Conservation (phyloP, 2,329 filamentous ascomycete species). For the Pseudogymnoascus sp. region DNA sequence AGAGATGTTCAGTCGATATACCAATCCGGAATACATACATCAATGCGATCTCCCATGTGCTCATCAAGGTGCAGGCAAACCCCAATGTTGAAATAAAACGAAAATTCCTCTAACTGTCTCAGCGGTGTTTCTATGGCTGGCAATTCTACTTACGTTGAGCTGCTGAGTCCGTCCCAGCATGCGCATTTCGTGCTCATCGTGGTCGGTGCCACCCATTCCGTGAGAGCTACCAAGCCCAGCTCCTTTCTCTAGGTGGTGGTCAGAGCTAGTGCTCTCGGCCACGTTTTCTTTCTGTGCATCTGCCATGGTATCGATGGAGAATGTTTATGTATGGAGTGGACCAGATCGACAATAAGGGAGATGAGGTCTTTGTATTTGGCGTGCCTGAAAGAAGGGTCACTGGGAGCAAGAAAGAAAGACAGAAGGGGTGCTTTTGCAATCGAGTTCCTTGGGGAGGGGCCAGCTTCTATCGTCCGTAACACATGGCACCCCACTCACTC, state of each 20-base stretch:
- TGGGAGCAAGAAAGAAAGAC: not conserved
- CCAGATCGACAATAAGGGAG: not conserved
- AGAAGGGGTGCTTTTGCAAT: slow-evolving; percentile 1
- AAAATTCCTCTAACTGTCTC: slow-evolving; percentile 30
- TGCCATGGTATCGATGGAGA: not conserved
- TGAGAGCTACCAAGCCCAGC: slow-evolving; percentile 17
- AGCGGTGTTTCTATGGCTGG: not conserved
- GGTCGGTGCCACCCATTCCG: slow-evolving; percentile 20
- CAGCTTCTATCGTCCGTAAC: not conserved
- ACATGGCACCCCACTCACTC: slow-evolving; percentile 1
- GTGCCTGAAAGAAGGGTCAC: not conserved
- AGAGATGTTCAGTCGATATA: slow-evolving; percentile 11
- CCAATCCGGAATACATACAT: slow-evolving; percentile 20
- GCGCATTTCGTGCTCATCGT: slow-evolving; percentile 29
- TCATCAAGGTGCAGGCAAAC: slow-evolving; percentile 35
- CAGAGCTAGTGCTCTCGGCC: slow-evolving; percentile 1
- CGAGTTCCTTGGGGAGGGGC: not conserved
- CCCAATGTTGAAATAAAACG: slow-evolving; percentile 33
- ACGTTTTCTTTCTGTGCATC: not conserved
- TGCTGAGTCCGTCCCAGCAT: slow-evolving; percentile 26
- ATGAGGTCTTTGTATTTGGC: not conserved
- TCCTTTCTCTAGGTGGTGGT: slow-evolving; percentile 9
- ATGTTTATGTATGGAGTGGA: too few relatives aligned
- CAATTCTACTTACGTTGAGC: slow-evolving; percentile 18
- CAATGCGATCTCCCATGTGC: slow-evolving; percentile 36